Evolutionary conservation across 345 rosid genomes (phyloP).

Genomic region (Microthlaspi erraticum): DNA sequence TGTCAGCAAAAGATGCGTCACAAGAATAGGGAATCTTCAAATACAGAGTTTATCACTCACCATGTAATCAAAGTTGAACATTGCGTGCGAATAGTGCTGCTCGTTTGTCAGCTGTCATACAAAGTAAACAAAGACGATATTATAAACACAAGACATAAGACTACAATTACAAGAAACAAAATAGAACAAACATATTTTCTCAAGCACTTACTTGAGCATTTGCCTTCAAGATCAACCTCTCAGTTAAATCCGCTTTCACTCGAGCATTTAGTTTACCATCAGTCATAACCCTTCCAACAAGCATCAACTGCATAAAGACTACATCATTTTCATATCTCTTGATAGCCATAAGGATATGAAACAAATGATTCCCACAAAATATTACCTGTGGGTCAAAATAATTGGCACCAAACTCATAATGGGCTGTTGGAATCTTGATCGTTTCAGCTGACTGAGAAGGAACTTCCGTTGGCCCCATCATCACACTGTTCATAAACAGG

Average conservation of each 20-base stretch:
- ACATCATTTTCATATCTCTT: constrained; percentile 17
- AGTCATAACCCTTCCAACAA: constrained; percentile 84
- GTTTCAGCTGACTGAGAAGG: constrained; percentile 90
- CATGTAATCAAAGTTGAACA: constrained; percentile 93
- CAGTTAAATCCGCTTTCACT: constrained; percentile 85
- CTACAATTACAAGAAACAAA: not conserved
- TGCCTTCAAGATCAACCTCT: constrained; percentile 74
- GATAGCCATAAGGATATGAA: not conserved
- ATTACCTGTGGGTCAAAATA: constrained; percentile 67
- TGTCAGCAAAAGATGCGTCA: constrained; percentile 13
- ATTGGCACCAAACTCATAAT: constrained; percentile 96
- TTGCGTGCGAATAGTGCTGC: constrained; percentile 85
- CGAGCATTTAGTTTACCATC: constrained; percentile 94
- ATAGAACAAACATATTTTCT: not conserved
- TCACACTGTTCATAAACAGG: constrained; percentile 56
- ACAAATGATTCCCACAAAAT: constrained; percentile 10
- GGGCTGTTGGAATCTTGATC: constrained; percentile 83
- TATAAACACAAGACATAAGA: too few relatives aligned
- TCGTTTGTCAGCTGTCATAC: constrained; percentile 76
- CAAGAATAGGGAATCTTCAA: not conserved
- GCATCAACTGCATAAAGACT: constrained; percentile 66
- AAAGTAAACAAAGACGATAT: constrained; percentile 31
- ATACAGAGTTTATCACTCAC: constrained; percentile 42
- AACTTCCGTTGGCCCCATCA: constrained; percentile 92
- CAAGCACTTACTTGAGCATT: constrained; percentile 70